These are phyloP conservation scores for Cucurbita maxima DNA, from an alignment of 306 rosid genomes.

Conservation along the genomic window DNA sequence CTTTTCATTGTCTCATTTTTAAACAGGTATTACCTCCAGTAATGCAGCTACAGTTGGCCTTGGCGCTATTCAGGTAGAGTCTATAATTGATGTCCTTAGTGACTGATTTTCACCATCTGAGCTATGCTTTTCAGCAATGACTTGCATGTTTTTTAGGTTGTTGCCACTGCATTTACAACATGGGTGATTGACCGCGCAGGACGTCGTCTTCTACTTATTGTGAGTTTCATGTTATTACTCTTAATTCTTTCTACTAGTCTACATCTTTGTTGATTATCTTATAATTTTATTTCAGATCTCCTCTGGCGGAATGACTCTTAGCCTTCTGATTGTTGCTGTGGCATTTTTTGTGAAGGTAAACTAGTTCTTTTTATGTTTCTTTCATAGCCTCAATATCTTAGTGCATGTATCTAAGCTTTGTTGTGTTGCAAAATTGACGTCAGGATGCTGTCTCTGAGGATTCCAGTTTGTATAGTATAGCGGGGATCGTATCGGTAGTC, in stretches of 20 bases:
- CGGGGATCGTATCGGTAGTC: constrained; percentile 44
- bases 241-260: constrained; percentile 1
- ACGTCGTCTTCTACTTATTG: constrained; percentile 68
- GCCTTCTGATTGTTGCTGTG: constrained; percentile 59
- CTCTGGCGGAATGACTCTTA: constrained; percentile 54
- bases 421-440: neutral
- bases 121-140: constrained; percentile 11
- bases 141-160: constrained; percentile 38
- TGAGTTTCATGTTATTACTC: constrained; percentile 24
- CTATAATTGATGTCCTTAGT: constrained; percentile 2
- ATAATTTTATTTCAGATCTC: constrained; percentile 47
- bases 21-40: constrained; percentile 58
- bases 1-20: constrained; percentile 9
- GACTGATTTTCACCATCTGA: constrained; percentile 10
- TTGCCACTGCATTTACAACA: constrained; percentile 65
- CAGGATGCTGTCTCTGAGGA: constrained; percentile 32
- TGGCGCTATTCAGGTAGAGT: constrained; percentile 82
- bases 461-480: constrained; percentile 29
- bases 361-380: neutral
- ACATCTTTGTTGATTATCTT: constrained; percentile 4
- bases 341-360: constrained; percentile 66
- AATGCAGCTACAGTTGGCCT: constrained; percentile 67
- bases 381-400: neutral
- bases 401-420: neutral
- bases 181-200: constrained; percentile 86